Base-by-base conservation (phyloP, 129 eudicot genomes). In the Flaveria bidentis region DNA sequence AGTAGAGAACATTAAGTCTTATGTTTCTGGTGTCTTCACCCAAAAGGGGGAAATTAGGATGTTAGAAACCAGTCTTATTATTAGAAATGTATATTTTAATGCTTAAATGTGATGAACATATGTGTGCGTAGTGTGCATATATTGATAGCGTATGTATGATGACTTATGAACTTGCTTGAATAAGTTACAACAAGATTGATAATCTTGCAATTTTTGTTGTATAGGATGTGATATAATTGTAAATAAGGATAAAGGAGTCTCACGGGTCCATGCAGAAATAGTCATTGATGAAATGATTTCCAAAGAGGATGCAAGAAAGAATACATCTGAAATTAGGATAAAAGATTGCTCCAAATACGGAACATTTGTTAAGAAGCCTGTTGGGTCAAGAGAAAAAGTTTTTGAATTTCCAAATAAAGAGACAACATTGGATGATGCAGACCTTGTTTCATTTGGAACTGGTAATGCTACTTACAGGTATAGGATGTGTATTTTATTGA, bases 401-500 rank as follows among this genome's bases (percentile, higher is more conserved):
- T 96, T 88, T 20, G 97, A 91, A 28, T 86, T 85, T 81, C 90
- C 93, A 20, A 86, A 82, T 70, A 94, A 79, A 80, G 99, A 91
- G 77, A 78, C 85, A 52, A 56, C 22, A 41, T 81, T 91, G 81
- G 82, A 86, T 72, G 96, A 94, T 56, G 95, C 86, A 28, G 93
- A 91, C 79, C 71, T 84, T 81, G 84, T 94, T 72, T 87, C 99
- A 20, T 91, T 94, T 91, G 99, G 99, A 60, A 89, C 97, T 26
- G 97, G 99, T 61, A 91, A 80, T 83, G 97, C 96, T 41, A 84
- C 91, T 44, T 94, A 91, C 95, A 94, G 97, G 98, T 93, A 87
- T 67, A 55, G 57, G n/a, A 15, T 30, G 20, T 65, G 20, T 55
- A 58, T 46, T 62, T 77, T 80, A 17, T 28, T 56, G 23, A 51